Base-by-base conservation (phyloP, 2,329 filamentous ascomycete species). In the Westerdykella aurantiaca region DNA sequence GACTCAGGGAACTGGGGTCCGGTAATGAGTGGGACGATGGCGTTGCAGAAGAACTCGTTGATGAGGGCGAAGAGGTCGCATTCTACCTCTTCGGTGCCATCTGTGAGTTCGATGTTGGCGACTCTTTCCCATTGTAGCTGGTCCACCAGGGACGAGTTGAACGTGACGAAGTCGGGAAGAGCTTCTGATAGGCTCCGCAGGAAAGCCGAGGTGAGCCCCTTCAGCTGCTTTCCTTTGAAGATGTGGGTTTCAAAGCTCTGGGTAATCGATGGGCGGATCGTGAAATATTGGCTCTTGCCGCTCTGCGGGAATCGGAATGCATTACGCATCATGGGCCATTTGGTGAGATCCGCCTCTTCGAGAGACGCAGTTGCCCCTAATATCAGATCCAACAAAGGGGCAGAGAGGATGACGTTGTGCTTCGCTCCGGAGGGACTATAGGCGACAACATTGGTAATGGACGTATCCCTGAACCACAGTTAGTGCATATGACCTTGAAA, bases 81-180 rank as follows among this genome's bases (percentile, higher is more conserved):
- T 42, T 82, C 78, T 12, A 74, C 78, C 42, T 75, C 69, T 22
- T 67, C 62, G 13, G 65, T 66, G 5, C 60, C 67, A n/a, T 63
- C 60, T 2, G 66, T 56, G 31, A 64, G 51, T 13, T 74, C 72
- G 4, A 76, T 67, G 17, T 75, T 60, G 2, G 64, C 63, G 1
- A 76, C 71, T 29, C 78, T 73, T 57, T 85, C 82, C 81, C 82
- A 85, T 2, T 70, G 69, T 52, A 73, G 72, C 47, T 83, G 78
- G 54, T 85, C 81, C 18, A 85, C 78, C 2, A 74, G 66, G 14
- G 78, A 81, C 6, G 72, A 68, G 31, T 72, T 74, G 52, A 81
- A 82, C 1, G 79, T 80, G 33, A 83, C 72, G 29, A 85, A 60
- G 42, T 79, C 75, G 4, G 77, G 74, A 10, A 78, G 68, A 74